A percentile compares a stretch with the other conserved stretches of the same genome.
Evolutionary conservation across 371 early-diverging fungal species (phyloP).

Genomic region (Mortierella polycephala): DNA sequence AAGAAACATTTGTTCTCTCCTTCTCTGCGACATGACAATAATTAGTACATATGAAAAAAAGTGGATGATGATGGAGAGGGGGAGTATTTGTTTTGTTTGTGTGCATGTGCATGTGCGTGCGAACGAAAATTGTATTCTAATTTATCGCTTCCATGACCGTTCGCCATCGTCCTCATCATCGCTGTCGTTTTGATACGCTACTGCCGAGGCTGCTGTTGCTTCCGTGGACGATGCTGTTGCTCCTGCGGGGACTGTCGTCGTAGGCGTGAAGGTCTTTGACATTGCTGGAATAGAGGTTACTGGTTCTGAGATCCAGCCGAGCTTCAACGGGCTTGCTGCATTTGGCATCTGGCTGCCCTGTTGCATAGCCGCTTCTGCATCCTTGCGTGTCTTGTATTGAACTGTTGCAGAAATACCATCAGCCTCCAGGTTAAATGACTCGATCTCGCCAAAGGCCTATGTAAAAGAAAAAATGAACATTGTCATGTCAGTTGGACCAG

Average conservation of each 20-base stretch:
- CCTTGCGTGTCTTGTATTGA: conserved; percentile 59
- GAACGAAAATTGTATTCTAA: background rate
- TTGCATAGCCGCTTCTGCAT: conserved; percentile 59
- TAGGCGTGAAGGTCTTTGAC: background rate
- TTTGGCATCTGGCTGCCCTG: conserved; percentile 53
- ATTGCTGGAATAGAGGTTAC: conserved; percentile 4
- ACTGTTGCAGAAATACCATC: conserved; percentile 56
- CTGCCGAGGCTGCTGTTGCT: conserved; percentile 4
- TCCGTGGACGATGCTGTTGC: background rate
- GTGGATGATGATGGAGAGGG: background rate
- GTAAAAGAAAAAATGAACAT: conserved; percentile 1
- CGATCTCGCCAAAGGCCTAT: conserved; percentile 71
- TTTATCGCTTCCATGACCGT: conserved; percentile 52
- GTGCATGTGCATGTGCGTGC: background rate
- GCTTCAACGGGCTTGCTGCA: conserved; percentile 41
- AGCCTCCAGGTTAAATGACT: conserved; percentile 48
- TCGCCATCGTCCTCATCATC: conserved; percentile 43
- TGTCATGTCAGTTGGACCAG: too few relatives aligned
- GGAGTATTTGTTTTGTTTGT: background rate
- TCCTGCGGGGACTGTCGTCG: conserved; percentile 3
- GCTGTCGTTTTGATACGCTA: conserved; percentile 20
- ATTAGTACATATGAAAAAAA: background rate
- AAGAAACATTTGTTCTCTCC: background rate
- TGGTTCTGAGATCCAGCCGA: conserved; percentile 56
- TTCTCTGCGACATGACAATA: background rate